Conservation (phyloP, 2,329 filamentous ascomycete genomes). For the Scopulariopsis brevicaulis region DNA sequence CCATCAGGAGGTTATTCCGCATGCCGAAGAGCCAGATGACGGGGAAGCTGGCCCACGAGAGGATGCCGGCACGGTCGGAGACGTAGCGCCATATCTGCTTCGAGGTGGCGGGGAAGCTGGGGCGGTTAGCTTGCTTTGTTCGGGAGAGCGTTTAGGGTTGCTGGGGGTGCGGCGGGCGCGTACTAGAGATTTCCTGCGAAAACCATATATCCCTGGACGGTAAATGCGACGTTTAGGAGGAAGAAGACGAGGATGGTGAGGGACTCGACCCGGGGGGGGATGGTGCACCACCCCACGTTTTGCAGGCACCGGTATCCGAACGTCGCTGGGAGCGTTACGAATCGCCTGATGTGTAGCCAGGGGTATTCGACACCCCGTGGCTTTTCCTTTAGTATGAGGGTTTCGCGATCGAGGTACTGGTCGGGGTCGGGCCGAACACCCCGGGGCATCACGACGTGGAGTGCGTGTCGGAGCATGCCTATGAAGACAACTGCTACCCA, state of each 20-base stretch:
- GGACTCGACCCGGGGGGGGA: slow-evolving; percentile 30
- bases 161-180: slow-evolving; percentile 6
- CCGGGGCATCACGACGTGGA: not conserved
- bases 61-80: slow-evolving; percentile 51
- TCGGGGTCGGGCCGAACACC: not conserved
- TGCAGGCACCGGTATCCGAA: slow-evolving; percentile 30
- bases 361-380: not conserved
- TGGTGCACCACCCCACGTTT: slow-evolving; percentile 30
- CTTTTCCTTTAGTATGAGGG: not conserved
- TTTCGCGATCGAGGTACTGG: not conserved
- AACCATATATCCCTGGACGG: slow-evolving; percentile 22
- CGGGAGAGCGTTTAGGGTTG: not conserved
- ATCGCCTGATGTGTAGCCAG: slow-evolving; percentile 18
- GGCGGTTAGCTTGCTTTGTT: not conserved
- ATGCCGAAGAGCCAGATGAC: slow-evolving; percentile 56
- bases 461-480: not conserved
- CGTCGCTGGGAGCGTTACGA: slow-evolving; percentile 25
- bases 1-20: slow-evolving; percentile 55
- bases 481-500: not conserved
- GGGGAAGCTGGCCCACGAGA: slow-evolving; percentile 53
- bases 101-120: slow-evolving; percentile 17
- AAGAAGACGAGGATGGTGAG: slow-evolving; percentile 25
- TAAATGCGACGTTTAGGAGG: slow-evolving; percentile 23
- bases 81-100: slow-evolving; percentile 38
- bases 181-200: slow-evolving; percentile 28